A percentile compares a stretch with the other conserved stretches of the same genome.
Conservation (phyloP, 2,329 filamentous ascomycete species). For the Cladosporium sp. region DNA sequence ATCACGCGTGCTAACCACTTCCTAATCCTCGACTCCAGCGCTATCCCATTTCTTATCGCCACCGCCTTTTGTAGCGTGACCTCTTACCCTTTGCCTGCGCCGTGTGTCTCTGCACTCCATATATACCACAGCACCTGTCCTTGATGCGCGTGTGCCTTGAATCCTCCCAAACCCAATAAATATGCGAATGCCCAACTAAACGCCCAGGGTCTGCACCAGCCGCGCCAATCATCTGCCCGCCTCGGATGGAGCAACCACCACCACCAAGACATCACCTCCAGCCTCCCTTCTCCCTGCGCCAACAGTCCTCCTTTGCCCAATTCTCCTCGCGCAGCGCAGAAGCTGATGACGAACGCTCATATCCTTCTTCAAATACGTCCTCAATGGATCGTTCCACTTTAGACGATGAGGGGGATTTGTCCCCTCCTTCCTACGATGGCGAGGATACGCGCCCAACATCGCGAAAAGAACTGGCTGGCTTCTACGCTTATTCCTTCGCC, state of each 20-base stretch:
- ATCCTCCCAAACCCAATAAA: slow-evolving; percentile 5
- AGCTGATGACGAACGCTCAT: slow-evolving; percentile 46
- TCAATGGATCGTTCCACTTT: slow-evolving; percentile 23
- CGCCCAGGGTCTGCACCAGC: slow-evolving; percentile 13
- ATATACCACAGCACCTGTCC: background rate
- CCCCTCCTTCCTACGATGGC: slow-evolving; percentile 65
- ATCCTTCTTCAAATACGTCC: slow-evolving; percentile 13
- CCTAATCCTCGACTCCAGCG: slow-evolving; percentile 9
- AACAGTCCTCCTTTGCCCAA: slow-evolving; percentile 25
- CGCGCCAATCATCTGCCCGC: background rate
- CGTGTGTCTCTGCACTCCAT: background rate
- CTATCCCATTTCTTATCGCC: slow-evolving; percentile 20
- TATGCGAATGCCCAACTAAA: background rate
- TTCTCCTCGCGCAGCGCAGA: slow-evolving; percentile 43
- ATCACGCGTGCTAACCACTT: slow-evolving; percentile 20
- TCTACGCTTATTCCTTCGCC: slow-evolving; percentile 96
- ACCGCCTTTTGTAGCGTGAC: slow-evolving; percentile 16
- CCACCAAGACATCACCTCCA: slow-evolving; percentile 19
- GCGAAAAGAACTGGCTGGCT: slow-evolving; percentile 81
- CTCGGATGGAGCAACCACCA: slow-evolving; percentile 3
- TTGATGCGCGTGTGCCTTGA: background rate
- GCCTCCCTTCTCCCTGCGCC: slow-evolving; percentile 7
- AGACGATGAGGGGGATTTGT: slow-evolving; percentile 16
- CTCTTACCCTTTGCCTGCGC: background rate
- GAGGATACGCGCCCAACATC: slow-evolving; percentile 91